Base-by-base conservation (phyloP, 2,329 filamentous ascomycete species). In the Aspergillus ustus region DNA sequence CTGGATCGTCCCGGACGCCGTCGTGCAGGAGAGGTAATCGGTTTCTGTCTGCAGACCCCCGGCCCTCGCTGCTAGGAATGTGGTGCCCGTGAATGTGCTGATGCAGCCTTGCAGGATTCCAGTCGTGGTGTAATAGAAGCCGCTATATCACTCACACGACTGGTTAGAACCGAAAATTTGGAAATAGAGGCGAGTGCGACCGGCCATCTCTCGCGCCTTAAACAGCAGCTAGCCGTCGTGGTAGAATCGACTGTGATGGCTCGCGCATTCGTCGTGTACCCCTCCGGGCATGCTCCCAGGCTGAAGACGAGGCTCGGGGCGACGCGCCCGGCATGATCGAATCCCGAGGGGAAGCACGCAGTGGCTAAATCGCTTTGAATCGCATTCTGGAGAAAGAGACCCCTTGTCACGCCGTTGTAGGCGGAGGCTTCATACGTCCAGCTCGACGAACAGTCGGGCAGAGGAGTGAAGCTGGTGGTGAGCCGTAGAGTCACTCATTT, bases 291-390 rank as follows among this genome's bases (percentile, higher is more conserved):
- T 6, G 51, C 51, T 1, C 51, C 59, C 4, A 81, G 81, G 52
- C 83, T 76, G 72, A 81, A 82, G 44, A 71, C 64, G 22, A 67
- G 61, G 59, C 72, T 72, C 66, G 71, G 69, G 22, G 62, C 61
- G 13, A 66, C 69, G 50, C 51, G 51, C 8, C 31, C 51, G 19
- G 34, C 51, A 8, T 46, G 44, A 46, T 13, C 17, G 20, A 15
- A 46, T n/a, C 44, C 44, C 4, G 44, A 19, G 9, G 19, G 37
- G 4, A 15, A 53, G 19, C 37, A 53, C 1, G 9, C 7, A 0
- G 31, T 15, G 15, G 11, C 51, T 11, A 25, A 5, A 19, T 34
- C 17, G 5, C 29, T 22, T 17, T 28, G 19, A 7, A 53, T 25
- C 19, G 22, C 37, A 28, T 53, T 53, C 40, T 53, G 51, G 34